Evolutionary conservation across 192 early-diverging fungal species (phyloP).

Genomic region (Anaeromyces robustus): DNA sequence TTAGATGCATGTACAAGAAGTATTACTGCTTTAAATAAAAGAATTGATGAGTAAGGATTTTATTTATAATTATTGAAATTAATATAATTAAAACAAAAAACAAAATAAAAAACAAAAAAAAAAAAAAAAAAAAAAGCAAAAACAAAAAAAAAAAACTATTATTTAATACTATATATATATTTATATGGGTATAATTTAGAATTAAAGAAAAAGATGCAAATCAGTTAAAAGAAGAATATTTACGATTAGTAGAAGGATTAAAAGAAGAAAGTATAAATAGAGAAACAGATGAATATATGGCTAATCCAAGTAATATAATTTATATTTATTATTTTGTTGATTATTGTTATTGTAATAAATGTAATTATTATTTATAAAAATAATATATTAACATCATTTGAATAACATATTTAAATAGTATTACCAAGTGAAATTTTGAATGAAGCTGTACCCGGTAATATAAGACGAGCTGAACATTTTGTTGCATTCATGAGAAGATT

Average conservation of each 20-base stretch:
- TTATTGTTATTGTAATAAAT: slow-evolving; percentile 5
- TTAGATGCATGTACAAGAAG: slow-evolving; percentile 79
- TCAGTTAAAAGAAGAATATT: slow-evolving; percentile 80
- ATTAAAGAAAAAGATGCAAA: slow-evolving; percentile 78
- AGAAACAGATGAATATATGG: slow-evolving; percentile 74
- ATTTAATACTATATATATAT: background rate
- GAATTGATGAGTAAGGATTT: slow-evolving; percentile 47
- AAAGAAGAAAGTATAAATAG: slow-evolving; percentile 50
- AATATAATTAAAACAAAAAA: too few relatives aligned
- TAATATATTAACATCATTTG: too few relatives aligned
- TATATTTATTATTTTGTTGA: too few relatives aligned
- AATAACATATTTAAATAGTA: too few relatives aligned
- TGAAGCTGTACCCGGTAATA: slow-evolving; percentile 94
- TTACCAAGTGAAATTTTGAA: slow-evolving; percentile 81
- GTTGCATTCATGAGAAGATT: slow-evolving; percentile 90
- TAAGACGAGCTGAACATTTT: slow-evolving; percentile 95
- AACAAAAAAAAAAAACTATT: too few relatives aligned
- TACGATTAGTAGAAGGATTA: slow-evolving; percentile 72
- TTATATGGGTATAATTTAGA: slow-evolving; percentile 10
- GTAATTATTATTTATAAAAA: slow-evolving; percentile 1
- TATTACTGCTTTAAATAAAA: slow-evolving; percentile 46
- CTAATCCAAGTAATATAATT: slow-evolving; percentile 57
- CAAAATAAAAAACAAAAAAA: too few relatives aligned
- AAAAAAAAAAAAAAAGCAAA: too few relatives aligned
- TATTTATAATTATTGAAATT: too few relatives aligned